Conservation (phyloP, 2,329 filamentous ascomycete genomes). For the Colletotrichum karsti region DNA sequence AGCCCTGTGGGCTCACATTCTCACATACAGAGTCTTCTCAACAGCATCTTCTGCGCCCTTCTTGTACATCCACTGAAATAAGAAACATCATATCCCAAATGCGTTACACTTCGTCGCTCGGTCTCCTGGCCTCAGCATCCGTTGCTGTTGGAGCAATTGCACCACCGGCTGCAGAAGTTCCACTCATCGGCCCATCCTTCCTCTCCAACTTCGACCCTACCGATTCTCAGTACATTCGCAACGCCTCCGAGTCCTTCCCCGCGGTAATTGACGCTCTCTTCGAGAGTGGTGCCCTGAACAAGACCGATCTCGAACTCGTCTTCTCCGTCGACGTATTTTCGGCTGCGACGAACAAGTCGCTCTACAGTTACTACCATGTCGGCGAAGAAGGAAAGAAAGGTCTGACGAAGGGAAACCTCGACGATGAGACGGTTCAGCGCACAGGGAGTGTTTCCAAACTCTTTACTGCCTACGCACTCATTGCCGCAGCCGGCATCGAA, state of each 20-base stretch:
- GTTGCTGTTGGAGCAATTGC: neutral
- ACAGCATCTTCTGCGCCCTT: too few species aligned
- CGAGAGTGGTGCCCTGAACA: neutral
- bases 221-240: neutral
- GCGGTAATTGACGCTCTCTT: neutral
- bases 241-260: neutral
- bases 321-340: conserved; percentile 36
- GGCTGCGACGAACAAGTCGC: conserved; percentile 32
- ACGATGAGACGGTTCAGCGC: conserved; percentile 43
- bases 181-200: conserved; percentile 34
- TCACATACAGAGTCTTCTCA: too few species aligned
- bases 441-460: conserved; percentile 46
- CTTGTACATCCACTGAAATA: too few species aligned
- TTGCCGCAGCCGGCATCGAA: conserved; percentile 31
- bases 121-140: neutral
- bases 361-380: conserved; percentile 33
- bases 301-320: neutral
- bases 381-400: neutral
- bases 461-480: conserved; percentile 37
- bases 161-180: conserved; percentile 1
- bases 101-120: neutral
- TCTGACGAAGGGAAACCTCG: conserved; percentile 28
- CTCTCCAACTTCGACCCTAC: conserved; percentile 28
- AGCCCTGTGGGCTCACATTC: too few species aligned
- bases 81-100: neutral